Percentiles rank a stretch among this genome's conserved stretches.
These are phyloP conservation scores for Hyaloscypha variabilis DNA, from an alignment of 495 filamentous ascomycete species.

Conservation along the genomic window DNA sequence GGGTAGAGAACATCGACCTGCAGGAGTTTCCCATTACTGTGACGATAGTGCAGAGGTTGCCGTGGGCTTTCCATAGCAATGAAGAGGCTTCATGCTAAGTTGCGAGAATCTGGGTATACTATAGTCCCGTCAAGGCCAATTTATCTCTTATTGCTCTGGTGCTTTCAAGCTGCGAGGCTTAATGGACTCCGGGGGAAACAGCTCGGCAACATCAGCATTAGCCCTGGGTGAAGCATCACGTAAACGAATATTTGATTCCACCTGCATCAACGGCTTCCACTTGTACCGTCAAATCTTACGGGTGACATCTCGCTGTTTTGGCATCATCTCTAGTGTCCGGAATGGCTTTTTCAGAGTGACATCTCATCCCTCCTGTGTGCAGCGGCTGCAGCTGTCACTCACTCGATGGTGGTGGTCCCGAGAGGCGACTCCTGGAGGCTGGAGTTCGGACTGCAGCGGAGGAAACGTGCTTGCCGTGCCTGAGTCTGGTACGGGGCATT, in stretches of 20 bases:
- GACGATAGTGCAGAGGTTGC: background rate
- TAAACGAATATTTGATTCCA: background rate
- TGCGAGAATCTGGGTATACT: background rate
- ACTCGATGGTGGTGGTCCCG: background rate
- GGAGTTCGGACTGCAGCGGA: background rate
- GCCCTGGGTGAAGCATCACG: background rate
- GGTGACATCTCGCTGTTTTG: background rate
- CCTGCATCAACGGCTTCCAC: background rate
- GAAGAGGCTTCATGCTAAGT: background rate
- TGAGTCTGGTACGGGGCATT: background rate
- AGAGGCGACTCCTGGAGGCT: background rate
- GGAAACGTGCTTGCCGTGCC: background rate
- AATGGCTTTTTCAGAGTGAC: background rate
- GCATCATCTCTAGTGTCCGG: background rate
- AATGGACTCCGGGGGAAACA: background rate
- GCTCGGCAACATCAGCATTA: background rate
- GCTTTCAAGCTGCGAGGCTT: background rate
- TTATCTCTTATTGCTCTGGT: background rate
- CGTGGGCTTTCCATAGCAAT: background rate
- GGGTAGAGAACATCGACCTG: background rate
- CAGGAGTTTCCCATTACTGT: background rate
- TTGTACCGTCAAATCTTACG: background rate
- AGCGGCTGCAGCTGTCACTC: background rate
- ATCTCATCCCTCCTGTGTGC: background rate
- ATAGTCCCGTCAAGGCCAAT: background rate